Conservation (phyloP, 805 yeast species). For the Candida ponderosae region DNA sequence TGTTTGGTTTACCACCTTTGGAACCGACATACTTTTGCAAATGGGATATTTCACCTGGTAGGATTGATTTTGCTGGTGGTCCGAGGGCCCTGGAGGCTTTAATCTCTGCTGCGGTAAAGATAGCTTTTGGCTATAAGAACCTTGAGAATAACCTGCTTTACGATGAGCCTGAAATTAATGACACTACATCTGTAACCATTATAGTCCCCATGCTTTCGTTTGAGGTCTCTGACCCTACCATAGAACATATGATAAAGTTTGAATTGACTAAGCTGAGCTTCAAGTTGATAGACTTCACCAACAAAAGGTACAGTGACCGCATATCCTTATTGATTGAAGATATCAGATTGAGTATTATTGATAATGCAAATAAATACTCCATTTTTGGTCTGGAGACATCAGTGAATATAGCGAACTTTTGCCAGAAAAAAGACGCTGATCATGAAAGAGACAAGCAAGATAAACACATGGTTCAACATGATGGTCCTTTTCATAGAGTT, state of each 20-base stretch:
- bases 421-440: constrained; percentile 39
- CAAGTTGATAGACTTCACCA: constrained; percentile 62
- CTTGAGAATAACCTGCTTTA: constrained; percentile 65
- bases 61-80: constrained; percentile 42
- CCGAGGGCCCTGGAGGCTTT: constrained; percentile 38
- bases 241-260: constrained; percentile 17
- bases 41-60: constrained; percentile 78
- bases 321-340: constrained; percentile 42
- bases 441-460: constrained; percentile 49
- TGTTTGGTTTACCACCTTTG: constrained; percentile 86
- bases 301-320: constrained; percentile 51
- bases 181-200: constrained; percentile 60
- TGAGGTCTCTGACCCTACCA: constrained; percentile 27
- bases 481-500: constrained; percentile 75
- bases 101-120: constrained; percentile 31
- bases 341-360: constrained; percentile 27
- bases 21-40: constrained; percentile 86
- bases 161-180: constrained; percentile 49
- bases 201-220: constrained; percentile 40
- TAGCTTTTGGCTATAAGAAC: constrained; percentile 62
- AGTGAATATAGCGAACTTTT: constrained; percentile 49
- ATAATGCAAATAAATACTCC: constrained; percentile 13
- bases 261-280: constrained; percentile 24
- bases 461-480: constrained; percentile 59
- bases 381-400: constrained; percentile 48